Percentiles rank a stretch among this genome's conserved stretches.
Conservation (phyloP, 768 basidiomycete genomes). For the Rhizopogon vinicolor region DNA sequence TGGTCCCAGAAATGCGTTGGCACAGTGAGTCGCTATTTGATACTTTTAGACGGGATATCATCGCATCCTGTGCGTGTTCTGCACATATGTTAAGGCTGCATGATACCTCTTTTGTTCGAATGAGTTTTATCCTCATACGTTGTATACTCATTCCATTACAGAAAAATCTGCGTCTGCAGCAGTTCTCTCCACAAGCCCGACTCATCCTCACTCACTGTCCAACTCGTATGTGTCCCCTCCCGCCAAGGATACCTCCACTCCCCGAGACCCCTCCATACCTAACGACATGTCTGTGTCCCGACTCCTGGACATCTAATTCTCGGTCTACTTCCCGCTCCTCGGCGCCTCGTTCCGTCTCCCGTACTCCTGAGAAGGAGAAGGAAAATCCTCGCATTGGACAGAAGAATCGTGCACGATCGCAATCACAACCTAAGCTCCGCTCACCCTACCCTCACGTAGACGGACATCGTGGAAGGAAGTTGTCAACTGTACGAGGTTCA, state of each 20-base stretch:
- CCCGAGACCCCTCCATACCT: slow-evolving; percentile 9
- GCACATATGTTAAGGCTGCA: too few relatives aligned
- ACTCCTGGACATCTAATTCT: slow-evolving; percentile 24
- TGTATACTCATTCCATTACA: slow-evolving; percentile 9
- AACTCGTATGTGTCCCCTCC: slow-evolving; percentile 14
- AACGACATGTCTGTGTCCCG: slow-evolving; percentile 23
- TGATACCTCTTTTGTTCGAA: background rate
- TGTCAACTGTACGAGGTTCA: slow-evolving; percentile 15
- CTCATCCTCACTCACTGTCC: slow-evolving; percentile 14
- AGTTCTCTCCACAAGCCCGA: slow-evolving; percentile 5
- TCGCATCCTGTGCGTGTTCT: too few relatives aligned
- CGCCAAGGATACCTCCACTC: slow-evolving; percentile 14
- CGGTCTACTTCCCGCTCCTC: slow-evolving; percentile 11
- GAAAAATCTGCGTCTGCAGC: slow-evolving; percentile 30
- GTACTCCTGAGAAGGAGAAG: slow-evolving; percentile 1
- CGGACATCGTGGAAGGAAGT: slow-evolving; percentile 10
- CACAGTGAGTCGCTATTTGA: slow-evolving; percentile 39
- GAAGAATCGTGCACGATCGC: slow-evolving; percentile 20
- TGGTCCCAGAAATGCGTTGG: slow-evolving; percentile 9
- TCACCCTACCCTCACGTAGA: slow-evolving; percentile 2
- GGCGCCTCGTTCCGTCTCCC: slow-evolving; percentile 11
- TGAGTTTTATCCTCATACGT: background rate
- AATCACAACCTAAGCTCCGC: slow-evolving; percentile 31
- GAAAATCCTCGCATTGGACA: background rate
- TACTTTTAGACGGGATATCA: background rate